A percentile compares a stretch with the other conserved stretches of the same genome.
Evolutionary conservation across 495 filamentous ascomycete genomes (phyloP).

Genomic region (Filosporella fistucella): DNA sequence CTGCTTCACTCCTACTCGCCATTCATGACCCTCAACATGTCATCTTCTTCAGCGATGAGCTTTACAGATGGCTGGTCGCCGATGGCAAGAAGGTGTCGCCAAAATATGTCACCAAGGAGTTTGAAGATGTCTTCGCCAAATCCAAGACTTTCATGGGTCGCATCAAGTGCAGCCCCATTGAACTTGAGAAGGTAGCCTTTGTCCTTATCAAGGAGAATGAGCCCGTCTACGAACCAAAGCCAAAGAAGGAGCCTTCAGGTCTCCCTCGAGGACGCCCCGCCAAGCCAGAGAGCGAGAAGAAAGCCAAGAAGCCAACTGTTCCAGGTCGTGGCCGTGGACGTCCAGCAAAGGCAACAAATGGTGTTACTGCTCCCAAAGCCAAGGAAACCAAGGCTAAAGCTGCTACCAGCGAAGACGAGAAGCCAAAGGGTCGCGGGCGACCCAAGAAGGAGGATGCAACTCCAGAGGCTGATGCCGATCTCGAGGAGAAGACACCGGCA

Average conservation of each 20-base stretch:
- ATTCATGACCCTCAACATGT: constrained; percentile 49
- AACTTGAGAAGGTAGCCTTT: constrained; percentile 67
- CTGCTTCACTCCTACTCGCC: constrained; percentile 65
- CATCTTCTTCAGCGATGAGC: constrained; percentile 76
- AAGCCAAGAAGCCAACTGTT: constrained; percentile 13
- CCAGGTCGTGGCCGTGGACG: constrained; percentile 16
- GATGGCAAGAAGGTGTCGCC: constrained; percentile 34
- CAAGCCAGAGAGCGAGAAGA: constrained; percentile 20
- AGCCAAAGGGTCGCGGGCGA: constrained; percentile 10
- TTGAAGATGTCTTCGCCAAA: constrained; percentile 43
- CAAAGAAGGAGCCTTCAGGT: constrained; percentile 15
- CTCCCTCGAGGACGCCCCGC: constrained; percentile 16
- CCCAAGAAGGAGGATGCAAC: constrained; percentile 9
- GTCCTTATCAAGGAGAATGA: constrained; percentile 44
- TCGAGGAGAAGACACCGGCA: constrained; percentile 2
- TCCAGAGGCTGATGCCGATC: background rate
- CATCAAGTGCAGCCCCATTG: constrained; percentile 48
- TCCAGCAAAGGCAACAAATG: constrained; percentile 2
- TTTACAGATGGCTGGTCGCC: constrained; percentile 60
- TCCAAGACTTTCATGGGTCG: constrained; percentile 40
- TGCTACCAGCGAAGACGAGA: background rate
- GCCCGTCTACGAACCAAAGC: constrained; percentile 14
- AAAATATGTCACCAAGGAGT: constrained; percentile 65
- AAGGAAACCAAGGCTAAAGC: background rate
- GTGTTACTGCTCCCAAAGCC: constrained; percentile 4